Conservation (phyloP, 805 yeast genomes). For the Ogataea pilisensis region DNA sequence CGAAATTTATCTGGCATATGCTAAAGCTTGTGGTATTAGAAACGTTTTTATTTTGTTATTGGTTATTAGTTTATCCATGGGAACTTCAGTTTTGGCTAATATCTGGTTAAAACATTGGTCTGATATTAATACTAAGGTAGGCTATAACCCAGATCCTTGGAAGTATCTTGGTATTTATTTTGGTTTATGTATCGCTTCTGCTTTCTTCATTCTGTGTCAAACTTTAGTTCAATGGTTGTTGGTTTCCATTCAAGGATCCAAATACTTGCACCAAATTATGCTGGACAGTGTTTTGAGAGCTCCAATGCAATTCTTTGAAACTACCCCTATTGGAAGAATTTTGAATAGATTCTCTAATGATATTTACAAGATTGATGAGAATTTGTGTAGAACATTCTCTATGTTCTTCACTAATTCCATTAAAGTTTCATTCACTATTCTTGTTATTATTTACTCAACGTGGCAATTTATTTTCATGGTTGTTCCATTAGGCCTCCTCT, state of each 20-base stretch:
- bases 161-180: constrained; percentile 74
- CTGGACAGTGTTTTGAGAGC: constrained; percentile 70
- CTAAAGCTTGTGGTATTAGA: constrained; percentile 75
- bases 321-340: constrained; percentile 92
- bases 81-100: constrained; percentile 62
- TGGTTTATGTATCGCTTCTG: constrained; percentile 64
- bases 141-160: constrained; percentile 68
- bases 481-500: constrained; percentile 62
- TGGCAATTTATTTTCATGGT: constrained; percentile 79
- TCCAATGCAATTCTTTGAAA: constrained; percentile 94
- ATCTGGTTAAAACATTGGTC: constrained; percentile 98
- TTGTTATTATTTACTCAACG: constrained; percentile 80
- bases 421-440: constrained; percentile 68
- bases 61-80: constrained; percentile 55
- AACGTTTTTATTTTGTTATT: constrained; percentile 56
- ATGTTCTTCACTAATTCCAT: constrained; percentile 59
- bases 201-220: constrained; percentile 59
- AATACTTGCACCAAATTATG: constrained; percentile 70
- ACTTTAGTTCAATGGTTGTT: constrained; percentile 69
- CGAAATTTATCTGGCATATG: constrained; percentile 78
- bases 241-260: constrained; percentile 83
- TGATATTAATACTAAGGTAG: constrained; percentile 69
- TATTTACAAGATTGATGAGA: constrained; percentile 83
- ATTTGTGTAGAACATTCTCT: constrained; percentile 63
- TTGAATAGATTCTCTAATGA: constrained; percentile 90